A percentile compares a stretch with the other conserved stretches of the same genome.
phyloP scores from a whole-genome alignment of 805 yeast species.

The Barnettozyma siamensis region DNA sequence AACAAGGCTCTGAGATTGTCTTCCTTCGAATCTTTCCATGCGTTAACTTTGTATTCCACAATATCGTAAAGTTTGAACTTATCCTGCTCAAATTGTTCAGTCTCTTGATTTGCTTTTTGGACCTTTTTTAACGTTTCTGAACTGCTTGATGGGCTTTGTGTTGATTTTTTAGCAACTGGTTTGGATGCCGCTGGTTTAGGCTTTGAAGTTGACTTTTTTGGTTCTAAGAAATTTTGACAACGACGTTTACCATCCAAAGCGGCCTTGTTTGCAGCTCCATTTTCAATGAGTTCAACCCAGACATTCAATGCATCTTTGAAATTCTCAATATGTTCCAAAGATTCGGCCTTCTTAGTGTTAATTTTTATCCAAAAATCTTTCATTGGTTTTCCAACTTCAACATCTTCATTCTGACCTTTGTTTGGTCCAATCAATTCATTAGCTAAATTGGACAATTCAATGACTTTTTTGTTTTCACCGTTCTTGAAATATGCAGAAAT shows the following conservation, averaged over 20 bases:
- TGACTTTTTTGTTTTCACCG: constrained; percentile 52
- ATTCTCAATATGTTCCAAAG: constrained; percentile 73
- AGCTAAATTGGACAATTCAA: constrained; percentile 28
- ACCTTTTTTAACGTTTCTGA: constrained; percentile 48
- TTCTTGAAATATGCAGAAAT: constrained; percentile 59
- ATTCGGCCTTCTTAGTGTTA: constrained; percentile 69
- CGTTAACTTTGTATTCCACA: constrained; percentile 46
- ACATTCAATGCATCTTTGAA: constrained; percentile 55
- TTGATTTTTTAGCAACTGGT: constrained; percentile 3
- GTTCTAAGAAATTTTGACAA: constrained; percentile 60
- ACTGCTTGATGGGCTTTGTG: constrained; percentile 12
- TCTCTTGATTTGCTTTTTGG: constrained; percentile 39
- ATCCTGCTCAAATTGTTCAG: constrained; percentile 48
- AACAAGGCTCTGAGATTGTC: constrained; percentile 76
- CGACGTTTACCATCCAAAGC: constrained; percentile 80
- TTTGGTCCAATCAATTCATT: constrained; percentile 29
- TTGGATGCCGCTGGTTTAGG: constrained; percentile 12
- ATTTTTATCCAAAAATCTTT: constrained; percentile 73
- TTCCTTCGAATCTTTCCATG: constrained; percentile 74
- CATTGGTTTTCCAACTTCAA: constrained; percentile 47
- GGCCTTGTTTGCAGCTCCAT: constrained; percentile 59
- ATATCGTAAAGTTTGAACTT: constrained; percentile 57
- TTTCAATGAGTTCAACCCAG: constrained; percentile 58
- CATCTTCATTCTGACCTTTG: constrained; percentile 34
- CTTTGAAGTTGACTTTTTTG: constrained; percentile 38